phyloP scores from a whole-genome alignment of 2,329 filamentous ascomycete species.

The Fusarium hainanense region DNA sequence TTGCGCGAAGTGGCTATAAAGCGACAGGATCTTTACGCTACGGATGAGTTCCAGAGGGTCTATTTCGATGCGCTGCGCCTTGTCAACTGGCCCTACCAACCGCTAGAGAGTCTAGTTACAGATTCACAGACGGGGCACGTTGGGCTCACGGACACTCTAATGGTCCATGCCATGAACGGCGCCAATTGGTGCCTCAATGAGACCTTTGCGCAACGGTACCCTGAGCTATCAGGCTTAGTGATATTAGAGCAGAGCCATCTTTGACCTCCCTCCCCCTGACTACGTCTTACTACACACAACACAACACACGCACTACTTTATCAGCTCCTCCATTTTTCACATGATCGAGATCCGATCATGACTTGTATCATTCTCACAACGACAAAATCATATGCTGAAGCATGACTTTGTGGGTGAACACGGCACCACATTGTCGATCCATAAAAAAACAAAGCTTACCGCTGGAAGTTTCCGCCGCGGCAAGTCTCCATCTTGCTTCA shows the following conservation, averaged over 20 bases:
- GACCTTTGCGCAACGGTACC: conserved; percentile 32
- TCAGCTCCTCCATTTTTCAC: neutral
- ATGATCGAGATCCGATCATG: conserved; percentile 17
- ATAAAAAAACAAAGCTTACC: conserved; percentile 8
- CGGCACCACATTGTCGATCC: conserved; percentile 41
- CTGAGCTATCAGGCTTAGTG: conserved; percentile 33
- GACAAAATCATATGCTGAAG: conserved; percentile 29
- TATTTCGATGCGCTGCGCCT: conserved; percentile 50
- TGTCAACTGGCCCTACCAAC: conserved; percentile 50
- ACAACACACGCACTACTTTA: neutral
- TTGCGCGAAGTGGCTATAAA: conserved; percentile 52
- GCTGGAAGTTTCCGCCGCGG: conserved; percentile 23
- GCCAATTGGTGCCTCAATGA: conserved; percentile 31
- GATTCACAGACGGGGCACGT: conserved; percentile 38
- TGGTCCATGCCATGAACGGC: conserved; percentile 36
- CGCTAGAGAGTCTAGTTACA: conserved; percentile 31
- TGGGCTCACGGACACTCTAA: conserved; percentile 34
- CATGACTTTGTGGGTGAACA: conserved; percentile 38
- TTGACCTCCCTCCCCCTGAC: neutral
- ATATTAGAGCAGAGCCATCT: conserved; percentile 19
- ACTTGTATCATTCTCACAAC: conserved; percentile 19
- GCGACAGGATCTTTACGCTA: conserved; percentile 52
- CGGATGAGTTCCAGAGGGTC: conserved; percentile 51
- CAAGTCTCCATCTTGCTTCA: conserved; percentile 24
- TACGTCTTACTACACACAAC: neutral